phyloP scores from a whole-genome alignment of 228 moss, liverwort and hornwort species.

The Sphagnum fallax region DNA sequence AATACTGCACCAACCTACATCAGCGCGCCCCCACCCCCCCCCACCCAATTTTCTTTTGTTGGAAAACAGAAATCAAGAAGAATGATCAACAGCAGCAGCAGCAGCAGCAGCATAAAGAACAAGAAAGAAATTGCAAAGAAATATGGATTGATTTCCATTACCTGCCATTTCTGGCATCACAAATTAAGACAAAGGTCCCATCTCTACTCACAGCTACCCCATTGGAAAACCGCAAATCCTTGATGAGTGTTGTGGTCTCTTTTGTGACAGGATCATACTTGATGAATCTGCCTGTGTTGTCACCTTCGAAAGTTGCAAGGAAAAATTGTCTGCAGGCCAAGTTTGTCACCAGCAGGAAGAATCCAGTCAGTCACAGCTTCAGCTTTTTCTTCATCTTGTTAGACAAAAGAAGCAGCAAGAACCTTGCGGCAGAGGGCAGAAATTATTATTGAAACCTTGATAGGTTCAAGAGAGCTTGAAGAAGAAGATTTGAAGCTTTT shows the following conservation, averaged over 20 bases:
- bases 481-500: too few relatives aligned
- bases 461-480: too few relatives aligned
- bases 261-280: slow-evolving; percentile 58
- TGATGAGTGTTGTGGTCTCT: slow-evolving; percentile 58
- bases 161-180: slow-evolving; percentile 59
- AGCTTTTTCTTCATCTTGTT: too few relatives aligned
- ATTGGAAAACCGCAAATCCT: slow-evolving; percentile 63
- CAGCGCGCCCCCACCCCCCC: too few relatives aligned
- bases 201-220: slow-evolving; percentile 89
- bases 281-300: slow-evolving; percentile 72
- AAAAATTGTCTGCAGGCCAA: slow-evolving; percentile 46
- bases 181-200: slow-evolving; percentile 51
- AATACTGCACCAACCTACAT: slow-evolving; percentile 66
- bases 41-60: too few relatives aligned
- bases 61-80: too few relatives aligned
- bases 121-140: too few relatives aligned
- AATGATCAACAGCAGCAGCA: too few relatives aligned
- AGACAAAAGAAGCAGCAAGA: too few relatives aligned
- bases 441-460: too few relatives aligned
- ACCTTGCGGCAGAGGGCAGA: too few relatives aligned
- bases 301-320: slow-evolving; percentile 63
- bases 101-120: background rate
- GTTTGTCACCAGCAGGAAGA: background rate
- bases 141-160: background rate
- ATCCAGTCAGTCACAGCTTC: too few relatives aligned